Conservation (phyloP, 1,284 basidiomycete species). For the Erythrobasidium hasegawianum region DNA sequence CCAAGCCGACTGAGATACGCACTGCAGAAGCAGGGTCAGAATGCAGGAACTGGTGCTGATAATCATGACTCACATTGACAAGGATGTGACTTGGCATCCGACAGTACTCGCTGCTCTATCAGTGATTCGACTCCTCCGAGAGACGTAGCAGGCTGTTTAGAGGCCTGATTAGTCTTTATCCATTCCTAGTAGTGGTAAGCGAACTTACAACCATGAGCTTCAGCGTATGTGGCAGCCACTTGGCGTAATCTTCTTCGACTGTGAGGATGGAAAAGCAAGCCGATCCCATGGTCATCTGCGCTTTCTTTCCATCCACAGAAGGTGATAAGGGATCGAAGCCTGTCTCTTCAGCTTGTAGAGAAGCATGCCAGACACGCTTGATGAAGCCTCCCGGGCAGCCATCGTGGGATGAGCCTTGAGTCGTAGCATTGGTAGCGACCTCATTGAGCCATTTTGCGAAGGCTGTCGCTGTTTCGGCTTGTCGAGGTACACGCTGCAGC, state of each 20-base stretch:
- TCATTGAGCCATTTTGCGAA: constrained; percentile 71
- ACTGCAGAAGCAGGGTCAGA: too few species aligned
- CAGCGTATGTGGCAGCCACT: constrained; percentile 60
- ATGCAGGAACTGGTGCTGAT: too few species aligned
- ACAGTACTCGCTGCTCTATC: constrained; percentile 67
- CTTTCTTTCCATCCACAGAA: constrained; percentile 51
- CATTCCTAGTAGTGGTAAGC: neutral
- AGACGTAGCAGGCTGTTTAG: constrained; percentile 72
- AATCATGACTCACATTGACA: constrained; percentile 52
- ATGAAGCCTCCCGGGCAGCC: constrained; percentile 58
- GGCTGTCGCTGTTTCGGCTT: constrained; percentile 67
- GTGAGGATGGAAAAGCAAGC: constrained; percentile 52
- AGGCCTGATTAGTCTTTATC: neutral
- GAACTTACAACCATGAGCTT: constrained; percentile 67
- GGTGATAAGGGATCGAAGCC: constrained; percentile 26
- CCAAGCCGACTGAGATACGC: constrained; percentile 72
- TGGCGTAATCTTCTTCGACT: constrained; percentile 48
- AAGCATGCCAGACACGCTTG: constrained; percentile 70
- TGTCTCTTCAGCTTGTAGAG: constrained; percentile 59
- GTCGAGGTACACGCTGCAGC: constrained; percentile 61
- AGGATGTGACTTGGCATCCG: constrained; percentile 66
- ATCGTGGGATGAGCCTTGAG: constrained; percentile 50
- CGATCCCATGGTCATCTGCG: constrained; percentile 77
- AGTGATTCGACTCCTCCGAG: constrained; percentile 88
- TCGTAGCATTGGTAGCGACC: constrained; percentile 54